Evolutionary conservation across 306 rosid genomes (phyloP), one percentile per base, ranked within the genome.

Genomic region (Luffa aegyptiaca): DNA sequence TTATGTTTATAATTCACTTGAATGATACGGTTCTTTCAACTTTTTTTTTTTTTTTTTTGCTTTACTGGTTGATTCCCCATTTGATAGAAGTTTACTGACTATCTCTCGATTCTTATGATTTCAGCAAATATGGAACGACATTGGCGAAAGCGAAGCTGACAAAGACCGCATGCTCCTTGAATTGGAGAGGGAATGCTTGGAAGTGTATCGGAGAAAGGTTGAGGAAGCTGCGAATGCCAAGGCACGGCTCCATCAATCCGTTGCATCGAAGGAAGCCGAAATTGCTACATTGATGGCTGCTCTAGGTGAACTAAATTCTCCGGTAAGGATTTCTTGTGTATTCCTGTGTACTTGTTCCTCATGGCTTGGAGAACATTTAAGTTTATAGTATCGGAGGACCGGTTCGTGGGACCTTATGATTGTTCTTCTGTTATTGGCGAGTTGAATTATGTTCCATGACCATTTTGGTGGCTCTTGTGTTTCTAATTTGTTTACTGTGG

Each of bases 81-180:
- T 8, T 64, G 64, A 79, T 63, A 46, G 41, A 55, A 79, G 36
- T 56, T 84, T 5, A 13, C 45, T 78, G 16, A 66, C 12, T 48
- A 31, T 64, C 72, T 36, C 58, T 73, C 78, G 51, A 49, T 33
- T 52, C 79, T 75, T 75, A 51, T 85, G 76, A 70, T 45, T 80
- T 83, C 92, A 95, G 98, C 93, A 91, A 92, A 85, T 95, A 88
- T 92, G 97, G 98, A 89, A 84, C 69, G 98, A 95, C 86, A 95
- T 95, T 70, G 99, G 99, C 57, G 99, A 95, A 88, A 92, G 85
- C 75, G 90, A 86, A 55, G 84, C 86, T 76, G 97, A 95, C 26
- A 90, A 84, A 87, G 97, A 91, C 76, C 91, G 96, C 0, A 91
- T 91, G 97, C 81, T 95, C 58, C 58, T 90, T 80, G 97, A 93